Evolutionary conservation across 2,329 filamentous ascomycete species (phyloP).

Genomic region (Periglandula ipomoeae): DNA sequence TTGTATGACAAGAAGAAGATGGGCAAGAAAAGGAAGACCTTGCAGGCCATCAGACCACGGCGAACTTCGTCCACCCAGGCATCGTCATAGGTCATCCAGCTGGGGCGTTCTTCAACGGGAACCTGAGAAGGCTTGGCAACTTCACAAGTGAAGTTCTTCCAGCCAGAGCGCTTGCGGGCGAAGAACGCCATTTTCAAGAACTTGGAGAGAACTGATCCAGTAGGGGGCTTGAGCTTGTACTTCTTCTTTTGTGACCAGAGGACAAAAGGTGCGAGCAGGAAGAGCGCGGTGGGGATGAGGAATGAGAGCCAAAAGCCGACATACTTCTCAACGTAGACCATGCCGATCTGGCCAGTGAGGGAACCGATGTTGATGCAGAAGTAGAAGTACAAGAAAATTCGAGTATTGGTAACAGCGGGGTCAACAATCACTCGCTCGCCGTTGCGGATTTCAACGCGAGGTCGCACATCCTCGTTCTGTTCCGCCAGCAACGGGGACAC

Average conservation of each 20-base stretch:
- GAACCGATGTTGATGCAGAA: constrained; percentile 54
- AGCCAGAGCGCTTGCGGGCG: constrained; percentile 55
- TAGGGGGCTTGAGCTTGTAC: constrained; percentile 57
- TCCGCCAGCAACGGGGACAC: constrained; percentile 65
- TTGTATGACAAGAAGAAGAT: constrained; percentile 52
- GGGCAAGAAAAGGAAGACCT: constrained; percentile 63
- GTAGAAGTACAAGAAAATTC: constrained; percentile 58
- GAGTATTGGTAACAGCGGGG: constrained; percentile 56
- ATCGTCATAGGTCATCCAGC: constrained; percentile 77
- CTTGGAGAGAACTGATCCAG: constrained; percentile 62
- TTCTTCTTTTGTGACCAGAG: constrained; percentile 49
- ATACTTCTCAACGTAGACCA: constrained; percentile 68
- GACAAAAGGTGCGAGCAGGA: constrained; percentile 52
- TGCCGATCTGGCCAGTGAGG: constrained; percentile 44
- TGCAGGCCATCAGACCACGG: constrained; percentile 60
- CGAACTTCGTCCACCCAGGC: constrained; percentile 72
- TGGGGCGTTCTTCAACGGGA: constrained; percentile 43
- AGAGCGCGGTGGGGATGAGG: constrained; percentile 57
- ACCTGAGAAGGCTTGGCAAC: constrained; percentile 58
- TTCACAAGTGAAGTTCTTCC: constrained; percentile 60
- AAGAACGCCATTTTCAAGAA: constrained; percentile 51
- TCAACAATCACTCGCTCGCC: constrained; percentile 65
- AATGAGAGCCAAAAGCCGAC: constrained; percentile 68
- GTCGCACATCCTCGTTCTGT: constrained; percentile 52
- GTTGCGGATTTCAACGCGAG: constrained; percentile 44